Evolutionary conservation across 306 rosid species (phyloP), one percentile per base, ranked within the genome.

Genomic region (Begonia peltatifolia): DNA sequence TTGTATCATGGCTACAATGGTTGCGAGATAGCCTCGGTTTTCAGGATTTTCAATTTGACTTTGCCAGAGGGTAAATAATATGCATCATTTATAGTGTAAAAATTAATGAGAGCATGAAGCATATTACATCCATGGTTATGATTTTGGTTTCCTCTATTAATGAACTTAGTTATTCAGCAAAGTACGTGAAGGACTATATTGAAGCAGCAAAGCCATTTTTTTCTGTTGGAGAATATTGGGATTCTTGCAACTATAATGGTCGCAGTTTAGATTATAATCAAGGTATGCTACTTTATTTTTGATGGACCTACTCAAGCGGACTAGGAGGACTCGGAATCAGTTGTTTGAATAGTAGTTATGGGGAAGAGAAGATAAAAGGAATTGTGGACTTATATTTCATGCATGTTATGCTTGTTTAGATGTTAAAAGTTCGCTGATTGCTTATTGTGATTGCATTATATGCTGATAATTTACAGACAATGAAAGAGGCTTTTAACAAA

Each of bases 21-120:
- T 78, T 89, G 17, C 78, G 79, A 23, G 46, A 66, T 46, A 69
- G 58, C 22, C 76, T 80, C 47, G 94, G 97, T 44, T 89, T 82
- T 73, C 81, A 89, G 61, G 97, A 89, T 74, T 85, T 89, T 71
- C 94, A 95, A 22, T 89, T 85, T 74, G 97, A 84, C 59, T 84
- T 80, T 80, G 87, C 81, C 12, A 80, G 72, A 56, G 97, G 97
- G 95, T 85, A 76, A 78, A 55, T 66, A 7, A 50, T 35, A 15
- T 42, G 14, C 36, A 47, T 22, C 38, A 52, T 59, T 47, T 22
- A 15, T 15, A 5, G 38, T 5, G 38, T 4, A 3, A 14, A 14
- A 9, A 50, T 50, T 6, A 50, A 50, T 50, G 12, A 1, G 16
- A 7, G 0, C 6, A 7, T 5, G 38, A n/a, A n/a, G 23, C 12